Conservation (phyloP, 805 yeast genomes). For the Saccharomycopsis fodiens region DNA sequence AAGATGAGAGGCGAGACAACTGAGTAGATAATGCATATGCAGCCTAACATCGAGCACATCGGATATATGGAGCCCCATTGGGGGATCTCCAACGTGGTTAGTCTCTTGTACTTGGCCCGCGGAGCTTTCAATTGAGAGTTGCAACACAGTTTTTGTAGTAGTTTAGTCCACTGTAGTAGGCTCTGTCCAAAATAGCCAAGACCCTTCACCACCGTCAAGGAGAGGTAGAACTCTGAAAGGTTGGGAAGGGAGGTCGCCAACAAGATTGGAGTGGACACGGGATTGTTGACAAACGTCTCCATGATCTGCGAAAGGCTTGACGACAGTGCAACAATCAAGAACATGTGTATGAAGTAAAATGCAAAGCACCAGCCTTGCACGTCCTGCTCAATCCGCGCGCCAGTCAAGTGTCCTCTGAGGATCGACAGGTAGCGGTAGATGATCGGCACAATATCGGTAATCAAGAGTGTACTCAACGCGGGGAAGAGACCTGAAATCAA, state of each 20-base stretch:
- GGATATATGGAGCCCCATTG: conserved; percentile 81
- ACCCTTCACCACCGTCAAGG: conserved; percentile 68
- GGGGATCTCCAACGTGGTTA: conserved; percentile 37
- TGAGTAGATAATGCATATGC: conserved; percentile 72
- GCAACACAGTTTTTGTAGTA: conserved; percentile 36
- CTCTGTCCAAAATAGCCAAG: conserved; percentile 68
- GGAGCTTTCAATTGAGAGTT: conserved; percentile 21
- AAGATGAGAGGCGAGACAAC: conserved; percentile 74
- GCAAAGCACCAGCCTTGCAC: conserved; percentile 72
- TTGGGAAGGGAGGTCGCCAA: conserved; percentile 77
- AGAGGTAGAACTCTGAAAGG: conserved; percentile 79
- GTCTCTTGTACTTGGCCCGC: conserved; percentile 29
- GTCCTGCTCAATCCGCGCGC: conserved; percentile 57
- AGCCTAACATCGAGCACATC: conserved; percentile 64
- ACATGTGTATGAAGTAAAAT: conserved; percentile 75
- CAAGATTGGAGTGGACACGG: conserved; percentile 62
- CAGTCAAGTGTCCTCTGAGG: conserved; percentile 53
- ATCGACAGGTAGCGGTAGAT: conserved; percentile 47
- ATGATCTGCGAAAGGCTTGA: conserved; percentile 64
- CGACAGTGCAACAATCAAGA: conserved; percentile 77
- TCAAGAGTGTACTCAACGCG: conserved; percentile 51
- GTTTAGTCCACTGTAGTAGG: conserved; percentile 49
- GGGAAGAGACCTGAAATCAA: conserved; percentile 60
- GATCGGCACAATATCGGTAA: conserved; percentile 56
- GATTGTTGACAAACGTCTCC: conserved; percentile 56